These are phyloP conservation scores for Ilex asprella DNA, from an alignment of 257 asterid species.

Conservation along the genomic window DNA sequence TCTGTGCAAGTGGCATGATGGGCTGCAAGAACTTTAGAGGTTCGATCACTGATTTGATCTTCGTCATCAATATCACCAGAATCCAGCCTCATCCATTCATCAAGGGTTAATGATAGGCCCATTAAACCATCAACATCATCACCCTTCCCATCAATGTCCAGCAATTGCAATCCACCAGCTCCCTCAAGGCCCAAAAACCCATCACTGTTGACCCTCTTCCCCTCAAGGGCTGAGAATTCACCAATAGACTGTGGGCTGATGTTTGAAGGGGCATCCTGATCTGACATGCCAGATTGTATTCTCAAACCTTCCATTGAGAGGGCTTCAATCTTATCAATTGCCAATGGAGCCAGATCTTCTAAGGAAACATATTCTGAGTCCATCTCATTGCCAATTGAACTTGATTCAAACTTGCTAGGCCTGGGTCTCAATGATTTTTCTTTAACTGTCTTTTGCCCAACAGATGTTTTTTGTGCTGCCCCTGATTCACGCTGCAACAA, in stretches of 20 bases:
- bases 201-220: slow-evolving; percentile 37
- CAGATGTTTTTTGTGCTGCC: slow-evolving; percentile 18
- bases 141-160: slow-evolving; percentile 67
- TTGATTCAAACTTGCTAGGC: slow-evolving; percentile 24
- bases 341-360: slow-evolving; percentile 92
- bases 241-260: slow-evolving; percentile 56
- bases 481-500: slow-evolving; percentile 31
- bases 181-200: slow-evolving; percentile 82
- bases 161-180: slow-evolving; percentile 69
- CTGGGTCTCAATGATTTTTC: slow-evolving; percentile 21
- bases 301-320: slow-evolving; percentile 67
- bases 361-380: slow-evolving; percentile 64
- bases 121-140: slow-evolving; percentile 79
- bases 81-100: slow-evolving; percentile 96
- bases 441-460: slow-evolving; percentile 20
- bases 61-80: slow-evolving; percentile 77
- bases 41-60: slow-evolving; percentile 61
- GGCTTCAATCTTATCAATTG: slow-evolving; percentile 84
- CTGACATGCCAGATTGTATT: slow-evolving; percentile 87
- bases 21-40: slow-evolving; percentile 79
- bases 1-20: slow-evolving; percentile 77
- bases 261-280: slow-evolving; percentile 62
- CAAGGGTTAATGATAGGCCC: slow-evolving; percentile 85
- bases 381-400: slow-evolving; percentile 25
- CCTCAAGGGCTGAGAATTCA: slow-evolving; percentile 72